phyloP scores from a whole-genome alignment of 2,329 filamentous ascomycete species.

The Monosporascus sp. region DNA sequence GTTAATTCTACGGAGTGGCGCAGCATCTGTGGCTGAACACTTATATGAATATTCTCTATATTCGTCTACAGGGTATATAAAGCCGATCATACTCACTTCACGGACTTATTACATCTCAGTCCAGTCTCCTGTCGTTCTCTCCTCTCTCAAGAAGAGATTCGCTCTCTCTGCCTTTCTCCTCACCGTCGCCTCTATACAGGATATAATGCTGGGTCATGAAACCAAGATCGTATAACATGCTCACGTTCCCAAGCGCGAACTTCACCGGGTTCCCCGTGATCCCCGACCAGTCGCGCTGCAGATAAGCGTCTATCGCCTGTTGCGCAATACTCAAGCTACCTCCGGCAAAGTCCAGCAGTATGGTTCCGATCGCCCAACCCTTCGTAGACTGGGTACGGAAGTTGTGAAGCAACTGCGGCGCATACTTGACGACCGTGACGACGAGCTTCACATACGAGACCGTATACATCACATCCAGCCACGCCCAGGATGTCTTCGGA shows the following conservation, averaged over 20 bases:
- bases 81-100: not conserved
- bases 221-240: conserved; percentile 77
- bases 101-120: conserved; percentile 12
- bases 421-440: conserved; percentile 87
- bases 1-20: not conserved
- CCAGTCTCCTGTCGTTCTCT: conserved; percentile 25
- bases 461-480: conserved; percentile 60
- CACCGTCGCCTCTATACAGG: conserved; percentile 52
- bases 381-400: conserved; percentile 77
- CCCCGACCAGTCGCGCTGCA: conserved; percentile 84
- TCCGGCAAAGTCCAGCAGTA: conserved; percentile 78
- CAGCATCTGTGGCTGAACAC: not conserved
- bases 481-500: conserved; percentile 49
- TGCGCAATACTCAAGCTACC: conserved; percentile 79
- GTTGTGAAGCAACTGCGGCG: conserved; percentile 80
- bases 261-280: conserved; percentile 91
- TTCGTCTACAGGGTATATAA: not conserved
- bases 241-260: conserved; percentile 78
- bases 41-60: not conserved
- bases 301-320: conserved; percentile 76
- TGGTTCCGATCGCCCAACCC: conserved; percentile 83
- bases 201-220: conserved; percentile 89
- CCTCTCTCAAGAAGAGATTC: conserved; percentile 32
- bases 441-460: conserved; percentile 86
- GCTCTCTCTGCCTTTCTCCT: conserved; percentile 27